Evolutionary conservation across 495 filamentous ascomycete genomes (phyloP).

Genomic region (Penicillium fimorum): DNA sequence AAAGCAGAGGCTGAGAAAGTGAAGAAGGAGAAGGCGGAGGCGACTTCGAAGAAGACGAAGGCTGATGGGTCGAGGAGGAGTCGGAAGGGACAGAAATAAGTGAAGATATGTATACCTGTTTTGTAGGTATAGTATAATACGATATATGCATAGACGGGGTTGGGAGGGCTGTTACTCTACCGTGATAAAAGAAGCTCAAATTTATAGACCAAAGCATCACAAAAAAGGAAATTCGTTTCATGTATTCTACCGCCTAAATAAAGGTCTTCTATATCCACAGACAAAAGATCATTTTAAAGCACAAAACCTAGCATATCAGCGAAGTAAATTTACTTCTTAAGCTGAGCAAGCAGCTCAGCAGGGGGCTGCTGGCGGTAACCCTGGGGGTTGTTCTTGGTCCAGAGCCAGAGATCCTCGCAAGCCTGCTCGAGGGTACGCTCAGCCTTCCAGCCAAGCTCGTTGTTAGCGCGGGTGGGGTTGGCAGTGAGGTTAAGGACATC

Average conservation of each 20-base stretch:
- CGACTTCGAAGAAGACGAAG: conserved; percentile 34
- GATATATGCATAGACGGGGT: neutral
- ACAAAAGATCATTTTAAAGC: conserved; percentile 5
- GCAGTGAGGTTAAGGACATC: conserved; percentile 95
- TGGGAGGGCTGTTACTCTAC: neutral
- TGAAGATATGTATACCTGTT: neutral
- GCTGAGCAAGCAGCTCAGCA: conserved; percentile 69
- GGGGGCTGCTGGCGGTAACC: conserved; percentile 91
- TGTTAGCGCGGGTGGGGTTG: conserved; percentile 80
- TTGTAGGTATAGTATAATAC: conserved; percentile 3
- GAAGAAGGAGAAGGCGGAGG: conserved; percentile 43
- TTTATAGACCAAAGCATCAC: conserved; percentile 1
- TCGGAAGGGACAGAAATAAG: conserved; percentile 35
- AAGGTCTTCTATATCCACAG: conserved; percentile 26
- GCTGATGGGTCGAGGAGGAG: conserved; percentile 45
- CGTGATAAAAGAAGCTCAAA: neutral
- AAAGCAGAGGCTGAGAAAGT: conserved; percentile 41
- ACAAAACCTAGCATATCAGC: neutral
- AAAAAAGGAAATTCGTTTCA: conserved; percentile 48
- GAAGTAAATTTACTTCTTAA: conserved; percentile 55
- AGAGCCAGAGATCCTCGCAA: conserved; percentile 92
- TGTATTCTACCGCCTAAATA: conserved; percentile 30
- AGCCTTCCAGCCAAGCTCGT: conserved; percentile 90
- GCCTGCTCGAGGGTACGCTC: conserved; percentile 86
- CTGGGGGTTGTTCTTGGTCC: conserved; percentile 92